Conservation (phyloP, 768 basidiomycete genomes). For the Termitomyces sp. region DNA sequence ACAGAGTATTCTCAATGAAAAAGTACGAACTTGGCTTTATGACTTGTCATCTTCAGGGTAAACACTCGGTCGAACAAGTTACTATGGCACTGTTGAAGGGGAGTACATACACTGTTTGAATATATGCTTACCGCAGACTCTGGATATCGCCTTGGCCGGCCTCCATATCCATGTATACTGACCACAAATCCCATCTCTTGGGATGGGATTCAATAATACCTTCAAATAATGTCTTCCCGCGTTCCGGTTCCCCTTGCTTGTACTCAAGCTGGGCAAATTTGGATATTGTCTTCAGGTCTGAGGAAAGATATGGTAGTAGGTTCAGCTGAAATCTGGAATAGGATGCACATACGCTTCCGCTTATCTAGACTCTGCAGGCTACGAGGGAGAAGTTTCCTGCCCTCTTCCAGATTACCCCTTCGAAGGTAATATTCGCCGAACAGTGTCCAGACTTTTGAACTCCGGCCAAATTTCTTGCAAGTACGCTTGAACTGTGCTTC, state of each 20-base stretch:
- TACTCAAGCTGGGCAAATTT: constrained; percentile 96
- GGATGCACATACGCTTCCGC: constrained; percentile 71
- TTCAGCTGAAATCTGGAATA: neutral
- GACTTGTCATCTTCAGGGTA: constrained; percentile 81
- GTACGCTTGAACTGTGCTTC: constrained; percentile 87
- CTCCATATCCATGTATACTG: constrained; percentile 96
- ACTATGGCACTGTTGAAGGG: constrained; percentile 30
- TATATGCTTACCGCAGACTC: constrained; percentile 53
- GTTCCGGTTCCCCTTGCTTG: constrained; percentile 87
- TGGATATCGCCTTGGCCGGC: constrained; percentile 74
- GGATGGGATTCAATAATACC: constrained; percentile 95
- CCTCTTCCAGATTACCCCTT: constrained; percentile 67
- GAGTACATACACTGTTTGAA: neutral
- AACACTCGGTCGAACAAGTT: constrained; percentile 86
- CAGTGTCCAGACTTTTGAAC: constrained; percentile 90
- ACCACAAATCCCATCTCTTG: constrained; percentile 94
- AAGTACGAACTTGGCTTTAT: constrained; percentile 79
- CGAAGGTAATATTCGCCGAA: constrained; percentile 81
- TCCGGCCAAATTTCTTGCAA: constrained; percentile 90
- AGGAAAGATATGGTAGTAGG: neutral
- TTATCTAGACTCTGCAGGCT: constrained; percentile 89
- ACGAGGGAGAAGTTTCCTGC: constrained; percentile 81
- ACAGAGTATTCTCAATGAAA: neutral
- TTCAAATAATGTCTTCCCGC: constrained; percentile 94
- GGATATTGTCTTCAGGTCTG: constrained; percentile 93